Evolutionary conservation across 2,329 filamentous ascomycete species (phyloP).

Genomic region (Penicillium sp.): DNA sequence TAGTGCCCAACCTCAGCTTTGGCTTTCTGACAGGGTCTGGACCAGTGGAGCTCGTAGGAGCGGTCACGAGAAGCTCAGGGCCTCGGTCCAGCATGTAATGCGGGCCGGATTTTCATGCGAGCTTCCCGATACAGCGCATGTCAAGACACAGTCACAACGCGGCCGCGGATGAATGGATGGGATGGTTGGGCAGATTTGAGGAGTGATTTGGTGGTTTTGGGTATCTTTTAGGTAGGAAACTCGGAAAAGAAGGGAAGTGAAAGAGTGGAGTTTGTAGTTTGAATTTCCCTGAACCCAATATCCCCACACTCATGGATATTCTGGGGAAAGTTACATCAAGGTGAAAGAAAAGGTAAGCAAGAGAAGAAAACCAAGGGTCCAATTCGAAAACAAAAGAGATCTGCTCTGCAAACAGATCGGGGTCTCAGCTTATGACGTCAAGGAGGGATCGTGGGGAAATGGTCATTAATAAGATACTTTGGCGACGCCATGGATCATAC

Average conservation of each 20-base stretch:
- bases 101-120: slow-evolving; percentile 1
- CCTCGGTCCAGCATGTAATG: background rate
- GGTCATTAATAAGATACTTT: background rate
- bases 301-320: background rate
- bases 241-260: too few species aligned
- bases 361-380: background rate
- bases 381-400: background rate
- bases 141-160: background rate
- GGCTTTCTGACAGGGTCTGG: background rate
- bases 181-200: background rate
- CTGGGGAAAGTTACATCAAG: background rate
- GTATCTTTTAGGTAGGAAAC: slow-evolving; percentile 4
- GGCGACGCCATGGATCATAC: background rate
- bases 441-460: background rate
- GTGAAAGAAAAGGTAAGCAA: background rate
- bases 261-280: background rate
- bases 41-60: slow-evolving; percentile 1
- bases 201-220: slow-evolving; percentile 3
- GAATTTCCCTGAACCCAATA: background rate
- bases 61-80: slow-evolving; percentile 1
- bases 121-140: background rate
- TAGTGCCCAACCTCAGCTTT: slow-evolving; percentile 3
- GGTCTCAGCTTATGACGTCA: slow-evolving; percentile 1
- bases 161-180: background rate
- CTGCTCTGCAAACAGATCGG: too few species aligned